These are phyloP conservation scores for Diplodia intermedia DNA, from an alignment of 2,329 filamentous ascomycete genomes.

Conservation along the genomic window DNA sequence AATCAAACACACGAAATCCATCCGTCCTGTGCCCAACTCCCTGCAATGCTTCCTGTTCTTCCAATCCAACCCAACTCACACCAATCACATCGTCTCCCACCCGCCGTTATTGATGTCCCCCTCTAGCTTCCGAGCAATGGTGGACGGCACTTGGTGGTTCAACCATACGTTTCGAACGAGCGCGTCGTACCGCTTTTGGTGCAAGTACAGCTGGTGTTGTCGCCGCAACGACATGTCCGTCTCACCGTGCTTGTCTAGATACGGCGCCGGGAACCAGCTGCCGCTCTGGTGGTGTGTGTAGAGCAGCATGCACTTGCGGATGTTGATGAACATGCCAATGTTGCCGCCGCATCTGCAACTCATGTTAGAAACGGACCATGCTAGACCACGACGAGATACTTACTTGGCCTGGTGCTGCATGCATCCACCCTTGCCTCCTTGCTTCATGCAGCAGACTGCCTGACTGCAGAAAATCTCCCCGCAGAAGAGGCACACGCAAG, in stretches of 20 bases:
- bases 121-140: conserved; percentile 89
- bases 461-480: conserved; percentile 97
- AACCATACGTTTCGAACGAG: conserved; percentile 87
- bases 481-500: conserved; percentile 91
- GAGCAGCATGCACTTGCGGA: conserved; percentile 91
- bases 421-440: conserved; percentile 66
- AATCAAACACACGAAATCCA: background rate
- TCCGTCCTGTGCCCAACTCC: conserved; percentile 5
- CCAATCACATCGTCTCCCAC: conserved; percentile 77
- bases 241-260: conserved; percentile 95
- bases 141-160: conserved; percentile 82
- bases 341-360: conserved; percentile 78
- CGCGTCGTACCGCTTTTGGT: conserved; percentile 91
- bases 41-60: conserved; percentile 11
- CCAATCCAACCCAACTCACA: background rate
- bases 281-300: conserved; percentile 84
- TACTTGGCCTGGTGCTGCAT: conserved; percentile 90
- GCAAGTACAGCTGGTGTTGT: conserved; percentile 87
- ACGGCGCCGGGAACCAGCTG: conserved; percentile 85
- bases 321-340: conserved; percentile 93
- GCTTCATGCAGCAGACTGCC: conserved; percentile 84
- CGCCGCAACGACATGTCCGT: conserved; percentile 87
- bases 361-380: conserved; percentile 31
- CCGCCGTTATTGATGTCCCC: conserved; percentile 96
- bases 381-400: conserved; percentile 45